Base-by-base conservation (phyloP, 208 protist species). In the Leishmania major region DNA sequence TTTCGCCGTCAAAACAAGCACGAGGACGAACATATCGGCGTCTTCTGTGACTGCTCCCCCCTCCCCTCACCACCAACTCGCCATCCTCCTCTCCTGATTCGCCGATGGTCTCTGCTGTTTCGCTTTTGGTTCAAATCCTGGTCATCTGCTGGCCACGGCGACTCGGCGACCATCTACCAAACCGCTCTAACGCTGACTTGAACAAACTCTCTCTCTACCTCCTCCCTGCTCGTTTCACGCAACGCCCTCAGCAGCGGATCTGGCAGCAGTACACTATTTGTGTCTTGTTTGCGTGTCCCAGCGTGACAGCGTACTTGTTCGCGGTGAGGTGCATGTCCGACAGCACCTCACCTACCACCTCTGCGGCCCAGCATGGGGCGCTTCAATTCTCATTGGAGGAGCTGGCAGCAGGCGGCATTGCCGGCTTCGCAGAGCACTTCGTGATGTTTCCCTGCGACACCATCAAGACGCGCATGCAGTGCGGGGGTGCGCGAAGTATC, bases 391-490 rank as follows among this genome's bases (percentile, higher is more conserved):
- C 87, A 17, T 51, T 80, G 37, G 57, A 75, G 37, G 93, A 97
- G 76, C 74, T 98, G 31, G 55, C 94, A 0, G 95, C 96, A 17
- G 97, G 97, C 3, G 91, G 91, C 17, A 79, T 88, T 19, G 96
- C 97, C 1, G 97, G 97, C 31, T 94, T 98, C 69, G 78, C 90
- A 1, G 96, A 99, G 87, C 96, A 99, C 89, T 92, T 96, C 59
- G 85, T 91, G 17, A 98, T 98, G 96, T 99, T 98, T 82, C 98
- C 98, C 1, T 94, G 98, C 72, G 98, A 99, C 83, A 97, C 96
- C 2, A 92, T 99, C 28, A 99, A 99, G 88, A 98, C 94, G 25
- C 87, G 94, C 17, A 90, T 98, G 75, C 95, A 97, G 82, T 89
- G 88, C 64, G 89, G 91, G 28, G 73, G 69, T 10, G 73, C 73